phyloP scores from a whole-genome alignment of 1,284 basidiomycete species.

The Stygiomarasmius scandens region DNA sequence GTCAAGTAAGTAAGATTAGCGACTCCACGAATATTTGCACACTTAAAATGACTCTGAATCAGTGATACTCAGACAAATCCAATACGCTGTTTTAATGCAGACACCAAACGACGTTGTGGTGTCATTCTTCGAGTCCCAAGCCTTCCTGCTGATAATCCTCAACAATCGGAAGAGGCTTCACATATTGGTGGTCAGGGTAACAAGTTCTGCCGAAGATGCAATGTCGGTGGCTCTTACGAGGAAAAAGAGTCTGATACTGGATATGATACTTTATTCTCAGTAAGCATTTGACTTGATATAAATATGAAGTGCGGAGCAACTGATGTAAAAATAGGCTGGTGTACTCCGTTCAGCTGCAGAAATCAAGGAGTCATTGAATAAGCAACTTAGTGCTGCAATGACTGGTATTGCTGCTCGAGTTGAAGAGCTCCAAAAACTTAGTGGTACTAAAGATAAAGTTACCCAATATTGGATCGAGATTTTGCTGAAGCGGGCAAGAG shows the following conservation, averaged over 20 bases:
- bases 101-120: conserved; percentile 9
- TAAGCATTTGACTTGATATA: conserved; percentile 3
- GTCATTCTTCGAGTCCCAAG: conserved; percentile 15
- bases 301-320: not conserved
- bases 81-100: not conserved
- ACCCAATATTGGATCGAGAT: conserved; percentile 33
- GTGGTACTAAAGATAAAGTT: conserved; percentile 32
- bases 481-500: conserved; percentile 17
- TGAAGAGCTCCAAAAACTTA: conserved; percentile 23
- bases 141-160: conserved; percentile 33
- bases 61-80: not conserved
- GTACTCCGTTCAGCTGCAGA: not conserved
- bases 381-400: not conserved
- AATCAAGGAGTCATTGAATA: not conserved
- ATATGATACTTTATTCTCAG: conserved; percentile 21
- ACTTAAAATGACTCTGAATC: not conserved
- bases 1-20: not conserved
- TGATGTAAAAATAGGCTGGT: not conserved
- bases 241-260: conserved; percentile 26
- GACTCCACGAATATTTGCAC: not conserved
- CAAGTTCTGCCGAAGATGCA: conserved; percentile 25
- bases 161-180: conserved; percentile 26
- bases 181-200: conserved; percentile 28
- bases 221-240: conserved; percentile 22
- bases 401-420: conserved; percentile 23